Percentiles rank a stretch among this genome's conserved stretches.
Evolutionary conservation across 1,284 basidiomycete genomes (phyloP).

Genomic region (Wolfiporia cocos): DNA sequence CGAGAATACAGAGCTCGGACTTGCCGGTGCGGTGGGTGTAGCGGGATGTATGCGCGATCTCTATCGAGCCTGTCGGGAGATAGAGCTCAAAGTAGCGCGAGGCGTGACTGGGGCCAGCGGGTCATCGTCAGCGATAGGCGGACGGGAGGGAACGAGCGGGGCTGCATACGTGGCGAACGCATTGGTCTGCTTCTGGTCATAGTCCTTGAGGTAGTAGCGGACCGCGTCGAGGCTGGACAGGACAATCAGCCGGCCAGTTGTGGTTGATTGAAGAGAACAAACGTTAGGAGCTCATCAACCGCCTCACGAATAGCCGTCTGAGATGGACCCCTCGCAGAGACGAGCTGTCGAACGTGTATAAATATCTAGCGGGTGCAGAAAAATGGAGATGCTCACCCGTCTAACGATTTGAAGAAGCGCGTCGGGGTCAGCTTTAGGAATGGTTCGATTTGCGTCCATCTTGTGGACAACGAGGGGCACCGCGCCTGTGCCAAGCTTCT

Average conservation of each 20-base stretch:
- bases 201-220: conserved; percentile 65
- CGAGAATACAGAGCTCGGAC: conserved; percentile 86
- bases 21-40: conserved; percentile 84
- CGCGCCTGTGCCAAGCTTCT: conserved; percentile 72
- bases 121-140: conserved; percentile 14
- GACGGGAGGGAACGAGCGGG: conserved; percentile 19
- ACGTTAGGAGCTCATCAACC: conserved; percentile 71
- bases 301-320: conserved; percentile 55
- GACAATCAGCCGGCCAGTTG: conserved; percentile 12
- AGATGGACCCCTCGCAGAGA: conserved; percentile 44
- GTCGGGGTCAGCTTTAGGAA: conserved; percentile 64
- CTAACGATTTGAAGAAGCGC: conserved; percentile 64
- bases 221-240: conserved; percentile 56
- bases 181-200: conserved; percentile 77
- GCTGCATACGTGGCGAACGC: conserved; percentile 76
- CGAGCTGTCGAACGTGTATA: conserved; percentile 41
- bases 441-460: conserved; percentile 69
- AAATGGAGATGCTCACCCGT: conserved; percentile 50
- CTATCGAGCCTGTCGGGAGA: conserved; percentile 74
- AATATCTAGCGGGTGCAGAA: conserved; percentile 11
- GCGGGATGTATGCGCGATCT: conserved; percentile 82
- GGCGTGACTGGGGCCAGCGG: conserved; percentile 58
- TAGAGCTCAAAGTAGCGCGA: conserved; percentile 84
- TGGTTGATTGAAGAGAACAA: conserved; percentile 27
- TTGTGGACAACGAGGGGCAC: conserved; percentile 79